phyloP scores from a whole-genome alignment of 768 basidiomycete species.

The Suillus sp. region DNA sequence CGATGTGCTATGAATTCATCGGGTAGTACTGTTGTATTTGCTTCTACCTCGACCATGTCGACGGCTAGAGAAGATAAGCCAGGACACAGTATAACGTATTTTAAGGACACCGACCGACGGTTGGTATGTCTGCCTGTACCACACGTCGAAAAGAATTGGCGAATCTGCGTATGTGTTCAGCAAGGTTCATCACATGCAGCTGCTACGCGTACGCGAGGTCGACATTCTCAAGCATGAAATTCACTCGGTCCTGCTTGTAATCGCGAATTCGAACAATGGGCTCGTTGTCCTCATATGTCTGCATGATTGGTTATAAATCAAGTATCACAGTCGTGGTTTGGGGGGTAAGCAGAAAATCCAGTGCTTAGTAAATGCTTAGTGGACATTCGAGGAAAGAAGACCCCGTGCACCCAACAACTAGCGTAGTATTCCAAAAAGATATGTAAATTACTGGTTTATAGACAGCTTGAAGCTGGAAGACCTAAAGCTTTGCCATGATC shows the following conservation, averaged over 20 bases:
- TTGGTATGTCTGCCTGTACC: constrained; percentile 96
- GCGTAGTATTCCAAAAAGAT: not conserved
- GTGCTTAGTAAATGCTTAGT: not conserved
- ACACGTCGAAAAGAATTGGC: constrained; percentile 94
- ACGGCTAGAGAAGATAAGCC: constrained; percentile 61
- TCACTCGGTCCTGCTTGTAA: constrained; percentile 80
- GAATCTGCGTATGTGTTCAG: constrained; percentile 53
- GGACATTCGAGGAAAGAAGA: constrained; percentile 13
- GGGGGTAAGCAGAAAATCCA: not conserved
- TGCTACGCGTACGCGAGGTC: constrained; percentile 79
- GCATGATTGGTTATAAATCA: constrained; percentile 28
- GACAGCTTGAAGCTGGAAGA: not conserved
- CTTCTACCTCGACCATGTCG: constrained; percentile 91
- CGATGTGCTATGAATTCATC: constrained; percentile 98
- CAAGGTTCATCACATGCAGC: constrained; percentile 12
- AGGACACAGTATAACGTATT: constrained; percentile 9
- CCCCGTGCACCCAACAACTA: constrained; percentile 24
- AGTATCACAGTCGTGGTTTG: constrained; percentile 9
- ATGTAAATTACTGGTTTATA: not conserved
- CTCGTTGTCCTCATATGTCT: constrained; percentile 45
- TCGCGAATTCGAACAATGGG: constrained; percentile 83
- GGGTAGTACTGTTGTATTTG: constrained; percentile 90
- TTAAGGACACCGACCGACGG: constrained; percentile 70
- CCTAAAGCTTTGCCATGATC: constrained; percentile 45
- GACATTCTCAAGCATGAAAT: constrained; percentile 94